Percentiles rank a stretch among this genome's conserved stretches.
Evolutionary conservation across 495 filamentous ascomycete genomes (phyloP).

Genomic region (Neurospora sp.): DNA sequence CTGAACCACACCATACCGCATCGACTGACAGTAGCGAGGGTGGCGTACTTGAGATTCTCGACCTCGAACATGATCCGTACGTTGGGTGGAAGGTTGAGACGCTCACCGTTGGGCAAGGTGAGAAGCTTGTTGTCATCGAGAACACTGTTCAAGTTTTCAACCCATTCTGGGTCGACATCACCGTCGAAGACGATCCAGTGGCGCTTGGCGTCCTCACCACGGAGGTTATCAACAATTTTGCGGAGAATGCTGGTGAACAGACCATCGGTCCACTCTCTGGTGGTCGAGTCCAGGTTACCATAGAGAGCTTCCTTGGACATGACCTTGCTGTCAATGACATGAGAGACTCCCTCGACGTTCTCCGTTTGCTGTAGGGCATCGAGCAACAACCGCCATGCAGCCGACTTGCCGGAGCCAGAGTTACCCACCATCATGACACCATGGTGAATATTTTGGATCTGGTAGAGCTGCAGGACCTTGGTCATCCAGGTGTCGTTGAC

Average conservation of each 20-base stretch:
- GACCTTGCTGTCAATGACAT: constrained; percentile 98
- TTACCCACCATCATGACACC: constrained; percentile 99
- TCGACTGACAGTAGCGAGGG: constrained; percentile 91
- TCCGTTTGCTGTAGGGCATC: constrained; percentile 87
- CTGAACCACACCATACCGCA: constrained; percentile 99
- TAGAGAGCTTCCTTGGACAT: constrained; percentile 99
- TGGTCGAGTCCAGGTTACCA: constrained; percentile 90
- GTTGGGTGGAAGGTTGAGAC: constrained; percentile 84
- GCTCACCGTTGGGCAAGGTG: constrained; percentile 94
- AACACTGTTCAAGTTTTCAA: constrained; percentile 98
- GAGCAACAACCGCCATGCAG: constrained; percentile 88
- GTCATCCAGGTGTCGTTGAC: constrained; percentile 93
- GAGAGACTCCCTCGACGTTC: constrained; percentile 83
- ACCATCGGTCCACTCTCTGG: constrained; percentile 96
- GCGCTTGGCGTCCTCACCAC: constrained; percentile 88
- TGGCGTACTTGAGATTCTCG: constrained; percentile 96
- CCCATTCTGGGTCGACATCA: constrained; percentile 98
- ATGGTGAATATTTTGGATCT: constrained; percentile 95
- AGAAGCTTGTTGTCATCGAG: constrained; percentile 97
- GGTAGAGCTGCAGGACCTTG: constrained; percentile 90
- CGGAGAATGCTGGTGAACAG: constrained; percentile 95
- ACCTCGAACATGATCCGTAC: constrained; percentile 99
- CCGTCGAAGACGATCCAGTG: constrained; percentile 99
- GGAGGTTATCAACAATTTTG: constrained; percentile 97
- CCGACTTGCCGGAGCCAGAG: constrained; percentile 90